Base-by-base conservation (phyloP, 257 asterid genomes). In the Anisodus tanguticus region DNA sequence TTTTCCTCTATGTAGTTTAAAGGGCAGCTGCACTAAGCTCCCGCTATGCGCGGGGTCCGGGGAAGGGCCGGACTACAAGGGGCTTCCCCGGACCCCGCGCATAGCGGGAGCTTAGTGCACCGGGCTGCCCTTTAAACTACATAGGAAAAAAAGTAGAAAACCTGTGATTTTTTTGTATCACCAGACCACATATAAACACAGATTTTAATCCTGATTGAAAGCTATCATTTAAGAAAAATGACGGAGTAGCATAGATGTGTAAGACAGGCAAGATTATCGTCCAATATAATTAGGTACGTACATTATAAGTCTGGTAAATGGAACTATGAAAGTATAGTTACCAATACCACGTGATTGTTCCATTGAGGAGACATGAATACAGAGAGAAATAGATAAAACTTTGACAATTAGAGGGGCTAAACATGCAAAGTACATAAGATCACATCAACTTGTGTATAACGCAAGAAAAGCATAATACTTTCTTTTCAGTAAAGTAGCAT, bases 301-400 rank as follows among this genome's bases (percentile, higher is more conserved):
- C 60, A 72, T 47, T 51, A 11, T 26, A 72, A 10, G 41, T 72
- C 80, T 10, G 60, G 43, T 72, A 47, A 72, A 72, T 9, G 80
- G 47, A 72, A 72, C 19, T 72, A 72, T 55, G 59, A 72, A 72
- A 47, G 55, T 72, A 72, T 19, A 47, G 53, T 72, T 47, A 19
- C 43, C 80, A 19, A 45, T 45, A 72, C 59, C 43, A 10, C 10
- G 17, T 72, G 60, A 19, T 72, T 72, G 11, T 72, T 47, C 59
- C 80, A 11, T 72, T 72, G 59, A 53, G 43, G 41, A 47, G 19
- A 47, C 80, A 72, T 49, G 59, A 72, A 72, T 19, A 10, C 58
- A 71, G 37, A n/a, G 5, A 71, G 43, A 17, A 17, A 17, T 58
- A 71, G 15, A 1, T n/a, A 45, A 13, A 71, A 71, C 58, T 71